These are phyloP conservation scores for Nothopassalora personata DNA, from an alignment of 2,329 filamentous ascomycete genomes.

Conservation along the genomic window DNA sequence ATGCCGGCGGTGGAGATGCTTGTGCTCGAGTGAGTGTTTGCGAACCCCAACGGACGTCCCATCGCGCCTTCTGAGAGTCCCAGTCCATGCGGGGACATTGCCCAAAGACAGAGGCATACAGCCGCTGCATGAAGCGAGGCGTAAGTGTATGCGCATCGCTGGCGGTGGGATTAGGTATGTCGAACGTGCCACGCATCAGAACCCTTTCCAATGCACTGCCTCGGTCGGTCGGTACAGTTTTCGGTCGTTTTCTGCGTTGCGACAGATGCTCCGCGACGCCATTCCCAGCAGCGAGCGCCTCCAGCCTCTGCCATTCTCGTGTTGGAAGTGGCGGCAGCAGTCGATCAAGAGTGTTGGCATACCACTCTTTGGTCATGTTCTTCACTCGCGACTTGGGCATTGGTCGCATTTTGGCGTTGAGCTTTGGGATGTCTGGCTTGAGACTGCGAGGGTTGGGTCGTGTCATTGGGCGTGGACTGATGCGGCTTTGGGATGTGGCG, in stretches of 20 bases:
- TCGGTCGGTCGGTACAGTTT: background rate
- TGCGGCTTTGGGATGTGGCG: conserved; percentile 27
- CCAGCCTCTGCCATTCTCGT: conserved; percentile 41
- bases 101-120: conserved; percentile 40
- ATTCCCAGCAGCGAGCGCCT: conserved; percentile 34
- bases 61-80: conserved; percentile 28
- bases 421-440: conserved; percentile 35
- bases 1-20: background rate
- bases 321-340: conserved; percentile 43
- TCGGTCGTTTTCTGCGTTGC: background rate
- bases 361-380: conserved; percentile 42
- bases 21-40: background rate
- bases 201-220: conserved; percentile 22
- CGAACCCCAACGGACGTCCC: conserved; percentile 34
- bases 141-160: conserved; percentile 35
- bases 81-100: conserved; percentile 41
- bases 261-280: background rate
- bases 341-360: conserved; percentile 38
- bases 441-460: conserved; percentile 23
- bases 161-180: conserved; percentile 11
- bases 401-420: conserved; percentile 43
- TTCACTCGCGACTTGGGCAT: conserved; percentile 42
- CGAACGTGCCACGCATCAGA: conserved; percentile 1
- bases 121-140: conserved; percentile 41
- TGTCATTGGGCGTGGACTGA: conserved; percentile 29